Conservation (phyloP, 2,329 filamentous ascomycete genomes). For the Penicillium expansum region DNA sequence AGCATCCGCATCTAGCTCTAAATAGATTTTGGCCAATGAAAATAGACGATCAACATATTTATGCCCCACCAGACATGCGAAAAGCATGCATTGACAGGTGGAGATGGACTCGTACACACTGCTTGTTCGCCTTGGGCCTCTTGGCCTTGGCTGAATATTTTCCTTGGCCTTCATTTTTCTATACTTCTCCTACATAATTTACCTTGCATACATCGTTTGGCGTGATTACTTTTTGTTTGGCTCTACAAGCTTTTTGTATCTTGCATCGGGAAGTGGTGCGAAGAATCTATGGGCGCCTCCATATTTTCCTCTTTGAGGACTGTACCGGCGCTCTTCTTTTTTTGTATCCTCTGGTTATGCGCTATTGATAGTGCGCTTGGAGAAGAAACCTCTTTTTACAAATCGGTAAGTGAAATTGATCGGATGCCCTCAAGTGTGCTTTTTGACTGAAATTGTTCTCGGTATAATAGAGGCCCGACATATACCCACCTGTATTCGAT, state of each 20-base stretch:
- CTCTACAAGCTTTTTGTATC: background rate
- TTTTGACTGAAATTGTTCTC: background rate
- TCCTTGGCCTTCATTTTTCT: background rate
- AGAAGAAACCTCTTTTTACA: conserved; percentile 36
- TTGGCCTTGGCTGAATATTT: background rate
- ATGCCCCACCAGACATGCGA: background rate
- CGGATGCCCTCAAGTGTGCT: background rate
- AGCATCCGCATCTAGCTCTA: conserved; percentile 1
- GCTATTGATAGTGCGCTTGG: conserved; percentile 18
- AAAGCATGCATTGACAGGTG: conserved; percentile 2
- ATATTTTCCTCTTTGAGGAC: conserved; percentile 16
- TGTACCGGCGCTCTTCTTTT: conserved; percentile 8
- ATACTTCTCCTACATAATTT: background rate
- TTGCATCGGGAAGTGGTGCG: conserved; percentile 22
- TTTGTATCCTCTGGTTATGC: conserved; percentile 22
- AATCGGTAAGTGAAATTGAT: conserved; percentile 33
- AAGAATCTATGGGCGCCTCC: conserved; percentile 28
- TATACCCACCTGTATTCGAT: conserved; percentile 37
- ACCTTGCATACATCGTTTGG: background rate
- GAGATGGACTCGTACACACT: conserved; percentile 2
- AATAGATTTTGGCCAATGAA: background rate
- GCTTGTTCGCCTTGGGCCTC: background rate
- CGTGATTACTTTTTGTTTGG: background rate
- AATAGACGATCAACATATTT: background rate
- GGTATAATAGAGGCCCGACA: conserved; percentile 37